Percentiles rank a stretch among this genome's conserved stretches.
phyloP scores from a whole-genome alignment of 257 asterid genomes.

The Scutellaria baicalensis region DNA sequence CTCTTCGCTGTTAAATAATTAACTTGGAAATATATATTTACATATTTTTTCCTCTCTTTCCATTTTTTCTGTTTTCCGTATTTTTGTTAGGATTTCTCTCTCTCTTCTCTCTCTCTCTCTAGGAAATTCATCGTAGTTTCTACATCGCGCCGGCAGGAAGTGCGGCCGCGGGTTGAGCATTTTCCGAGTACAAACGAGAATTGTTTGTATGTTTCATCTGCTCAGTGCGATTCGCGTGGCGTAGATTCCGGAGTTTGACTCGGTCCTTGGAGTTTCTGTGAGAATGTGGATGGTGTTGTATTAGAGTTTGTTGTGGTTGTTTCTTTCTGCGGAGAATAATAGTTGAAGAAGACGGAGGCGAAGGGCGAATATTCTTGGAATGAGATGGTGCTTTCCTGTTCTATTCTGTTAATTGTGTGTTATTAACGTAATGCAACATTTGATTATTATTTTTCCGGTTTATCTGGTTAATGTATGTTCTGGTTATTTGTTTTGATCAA shows the following conservation, averaged over 20 bases:
- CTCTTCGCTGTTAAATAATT: constrained; percentile 1
- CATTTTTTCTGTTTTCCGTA: not conserved
- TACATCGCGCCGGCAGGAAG: not conserved
- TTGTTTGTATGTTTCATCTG: not conserved
- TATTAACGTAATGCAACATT: not conserved
- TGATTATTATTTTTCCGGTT: not conserved
- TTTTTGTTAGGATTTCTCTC: not conserved
- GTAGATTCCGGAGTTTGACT: constrained; percentile 13
- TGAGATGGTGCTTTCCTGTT: constrained; percentile 11
- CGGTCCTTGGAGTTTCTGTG: constrained; percentile 10
- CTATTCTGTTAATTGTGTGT: not conserved
- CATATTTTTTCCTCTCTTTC: not conserved
- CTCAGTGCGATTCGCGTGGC: not conserved
- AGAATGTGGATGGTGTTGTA: not conserved
- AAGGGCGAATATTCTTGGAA: constrained; percentile 1
- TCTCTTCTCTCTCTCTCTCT: not conserved
- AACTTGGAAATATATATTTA: not conserved
- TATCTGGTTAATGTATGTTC: not conserved
- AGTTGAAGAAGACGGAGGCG: not conserved
- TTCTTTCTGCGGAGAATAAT: not conserved
- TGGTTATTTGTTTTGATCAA: too few species aligned
- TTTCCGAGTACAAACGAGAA: not conserved
- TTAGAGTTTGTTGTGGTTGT: not conserved
- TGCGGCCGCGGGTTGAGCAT: not conserved
- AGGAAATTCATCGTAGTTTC: not conserved